Evolutionary conservation across 1,139 yeast species (phyloP).

Genomic region (Yamadazyma triangularis): DNA sequence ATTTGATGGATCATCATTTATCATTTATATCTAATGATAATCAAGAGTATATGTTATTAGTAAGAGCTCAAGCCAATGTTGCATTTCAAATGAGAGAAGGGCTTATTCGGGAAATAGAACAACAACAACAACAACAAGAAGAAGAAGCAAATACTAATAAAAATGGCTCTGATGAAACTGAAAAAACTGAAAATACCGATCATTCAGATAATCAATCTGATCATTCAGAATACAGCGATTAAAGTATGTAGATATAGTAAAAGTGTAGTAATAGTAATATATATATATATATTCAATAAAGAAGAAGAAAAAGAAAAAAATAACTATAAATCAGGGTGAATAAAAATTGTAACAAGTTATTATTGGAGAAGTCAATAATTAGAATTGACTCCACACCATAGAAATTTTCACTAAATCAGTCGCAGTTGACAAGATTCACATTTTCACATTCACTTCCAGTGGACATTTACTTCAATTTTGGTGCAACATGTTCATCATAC

Average conservation of each 20-base stretch:
- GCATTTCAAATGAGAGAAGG: constrained; percentile 72
- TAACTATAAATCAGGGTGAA: no score
- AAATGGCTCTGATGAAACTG: not conserved
- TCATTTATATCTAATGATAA: constrained; percentile 61
- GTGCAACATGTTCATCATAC: constrained; percentile 6
- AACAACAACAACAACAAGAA: constrained; percentile 2
- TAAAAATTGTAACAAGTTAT: no score
- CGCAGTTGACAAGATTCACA: no score
- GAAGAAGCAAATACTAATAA: not conserved
- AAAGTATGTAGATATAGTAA: no score
- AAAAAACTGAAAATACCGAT: constrained; percentile 2
- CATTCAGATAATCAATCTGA: no score
- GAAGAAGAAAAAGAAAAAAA: no score
- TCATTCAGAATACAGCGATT: no score
- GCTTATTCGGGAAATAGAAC: constrained; percentile 3
- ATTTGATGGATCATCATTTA: constrained; percentile 58
- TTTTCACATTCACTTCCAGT: not conserved
- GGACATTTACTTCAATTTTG: constrained; percentile 6
- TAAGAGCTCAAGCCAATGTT: constrained; percentile 78
- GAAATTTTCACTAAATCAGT: no score
- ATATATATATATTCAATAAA: no score
- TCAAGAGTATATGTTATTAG: constrained; percentile 63
- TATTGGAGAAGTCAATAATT: no score
- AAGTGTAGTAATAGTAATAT: no score
- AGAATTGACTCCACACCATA: no score